Evolutionary conservation across 2,329 filamentous ascomycete species (phyloP).

Genomic region (Cladosporium oxysporum): DNA sequence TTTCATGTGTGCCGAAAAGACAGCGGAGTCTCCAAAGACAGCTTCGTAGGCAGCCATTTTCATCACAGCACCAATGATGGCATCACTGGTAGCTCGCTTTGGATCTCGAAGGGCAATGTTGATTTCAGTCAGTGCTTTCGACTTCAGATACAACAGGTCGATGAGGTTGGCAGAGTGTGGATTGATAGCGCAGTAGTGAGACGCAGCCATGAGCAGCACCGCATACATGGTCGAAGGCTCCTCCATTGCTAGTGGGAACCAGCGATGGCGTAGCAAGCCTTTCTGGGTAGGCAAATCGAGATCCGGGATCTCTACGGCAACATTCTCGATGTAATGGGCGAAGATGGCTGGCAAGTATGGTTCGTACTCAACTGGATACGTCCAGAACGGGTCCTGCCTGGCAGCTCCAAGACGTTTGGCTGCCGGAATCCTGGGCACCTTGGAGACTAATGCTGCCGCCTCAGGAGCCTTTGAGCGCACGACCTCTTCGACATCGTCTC

Average conservation of each 20-base stretch:
- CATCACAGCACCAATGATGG: slow-evolving; percentile 49
- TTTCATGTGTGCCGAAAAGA: slow-evolving; percentile 49
- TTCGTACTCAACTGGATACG: slow-evolving; percentile 25
- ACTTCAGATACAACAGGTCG: slow-evolving; percentile 45
- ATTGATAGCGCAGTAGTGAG: slow-evolving; percentile 40
- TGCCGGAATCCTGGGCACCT: slow-evolving; percentile 7
- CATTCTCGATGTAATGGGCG: slow-evolving; percentile 30
- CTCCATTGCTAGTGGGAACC: slow-evolving; percentile 45
- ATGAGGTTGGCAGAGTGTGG: slow-evolving; percentile 26
- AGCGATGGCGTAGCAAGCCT: slow-evolving; percentile 39
- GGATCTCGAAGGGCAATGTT: slow-evolving; percentile 39
- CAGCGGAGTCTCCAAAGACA: slow-evolving; percentile 45
- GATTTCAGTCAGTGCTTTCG: slow-evolving; percentile 45
- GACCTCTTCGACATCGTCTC: not conserved
- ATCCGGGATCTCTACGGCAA: slow-evolving; percentile 47
- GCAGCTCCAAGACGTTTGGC: slow-evolving; percentile 11
- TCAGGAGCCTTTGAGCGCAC: not conserved
- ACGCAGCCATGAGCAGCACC: slow-evolving; percentile 44
- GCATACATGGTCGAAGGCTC: slow-evolving; percentile 42
- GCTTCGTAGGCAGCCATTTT: slow-evolving; percentile 55
- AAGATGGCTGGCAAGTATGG: slow-evolving; percentile 24
- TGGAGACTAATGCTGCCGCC: not conserved
- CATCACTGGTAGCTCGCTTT: slow-evolving; percentile 37
- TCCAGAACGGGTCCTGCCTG: slow-evolving; percentile 26
- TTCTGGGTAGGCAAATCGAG: slow-evolving; percentile 39